Base-by-base conservation (phyloP, 257 asterid genomes). In the Rubia yunnanensis region DNA sequence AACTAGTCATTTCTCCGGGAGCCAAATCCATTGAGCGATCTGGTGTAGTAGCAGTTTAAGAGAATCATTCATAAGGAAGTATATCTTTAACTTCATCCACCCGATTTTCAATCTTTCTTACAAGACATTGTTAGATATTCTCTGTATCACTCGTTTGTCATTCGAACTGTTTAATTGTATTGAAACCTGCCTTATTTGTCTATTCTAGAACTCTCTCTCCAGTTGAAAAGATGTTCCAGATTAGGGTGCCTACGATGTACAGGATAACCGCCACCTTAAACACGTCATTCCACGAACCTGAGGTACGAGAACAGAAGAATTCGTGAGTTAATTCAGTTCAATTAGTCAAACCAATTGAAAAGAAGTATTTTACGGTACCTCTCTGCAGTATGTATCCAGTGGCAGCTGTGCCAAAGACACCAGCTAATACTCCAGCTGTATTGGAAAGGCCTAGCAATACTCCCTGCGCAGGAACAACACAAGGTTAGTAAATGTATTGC, bases 271-370 rank as follows among this genome's bases (percentile, higher is more conserved):
- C 83, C 28, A 88, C 96, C 72, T 88, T 88, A 80, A 89, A 87
- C 67, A 87, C 97, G 39, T 89, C 97, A 65, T 89, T 92, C 99
- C 99, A 90, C 46, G 99, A 87, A 64, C 98, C 97, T 92, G 92
- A 15, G 35, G 39, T 30, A 39, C 27, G 31, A 50, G n/a, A 54
- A 20, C 9, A 34, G 2, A 24, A 17, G 14, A 10, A 0, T 17
- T 52, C 30, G 30, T 0, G 39, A n/a, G 17, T 53, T 22, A 53
- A 27, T 53, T 68, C 3, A 35, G 36, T 7, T 65, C 66, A 57
- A 50, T 58, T 6, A 32, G 34, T 46, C 36, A 32, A 54, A 54
- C 34, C 10, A 5, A 4, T 55, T 34, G n/a, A 26, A 24, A 15
- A 24, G 35, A 26, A 14, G n/a, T 24, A 14, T 26, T 35, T 32